Base-by-base conservation (phyloP, 495 filamentous ascomycete genomes). In the Wilcoxina mikolae region DNA sequence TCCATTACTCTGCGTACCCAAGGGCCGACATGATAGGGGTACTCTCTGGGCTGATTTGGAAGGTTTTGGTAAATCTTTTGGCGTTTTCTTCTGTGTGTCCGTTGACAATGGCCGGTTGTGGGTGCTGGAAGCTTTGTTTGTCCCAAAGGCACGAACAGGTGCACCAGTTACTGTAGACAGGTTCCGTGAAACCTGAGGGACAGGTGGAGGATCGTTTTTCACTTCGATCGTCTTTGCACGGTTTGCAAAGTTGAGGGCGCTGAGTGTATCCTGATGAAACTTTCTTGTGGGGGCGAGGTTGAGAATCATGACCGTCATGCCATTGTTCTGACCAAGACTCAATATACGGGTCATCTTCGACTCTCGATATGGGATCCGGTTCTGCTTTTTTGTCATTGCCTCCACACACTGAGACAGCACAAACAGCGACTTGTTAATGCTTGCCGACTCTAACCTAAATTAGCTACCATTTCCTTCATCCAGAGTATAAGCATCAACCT, bases 351-450 rank as follows among this genome's bases (percentile, higher is more conserved):
- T 98, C 91, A 96, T 95, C 72, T 96, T 98, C 23, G 81, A 86
- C 67, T 98, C 91, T 51, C 88, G 78, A 65, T 93, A 95, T 0
- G 91, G 91, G 56, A 96, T 90, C 22, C 91, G 79, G 49, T 77
- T 76, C 49, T 82, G 78, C 63, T 84, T 84, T 62, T 79, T 81
- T 54, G 75, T 78, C 59, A 98, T 98, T 12, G 91, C 91, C 69
- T 98, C 91, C 42, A 96, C 87, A 62, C 91, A 98, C 66, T 95
- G 88, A 22, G 87, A 87, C 26, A 98, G 72, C 27, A 94, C 88
- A 60, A 98, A 98, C 10, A 98, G 74, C 57, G 83, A 89, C 71
- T 95, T 98, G 74, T 98, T 98, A 73, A 98, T 98, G 65, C 87
- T 93, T 1, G 89, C 87, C n/a, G 87, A 94, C 67, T 98, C 91